A percentile compares a stretch with the other conserved stretches of the same genome.
phyloP scores from a whole-genome alignment of 2,329 filamentous ascomycete genomes.

The Colletotrichum orchidophilum region DNA sequence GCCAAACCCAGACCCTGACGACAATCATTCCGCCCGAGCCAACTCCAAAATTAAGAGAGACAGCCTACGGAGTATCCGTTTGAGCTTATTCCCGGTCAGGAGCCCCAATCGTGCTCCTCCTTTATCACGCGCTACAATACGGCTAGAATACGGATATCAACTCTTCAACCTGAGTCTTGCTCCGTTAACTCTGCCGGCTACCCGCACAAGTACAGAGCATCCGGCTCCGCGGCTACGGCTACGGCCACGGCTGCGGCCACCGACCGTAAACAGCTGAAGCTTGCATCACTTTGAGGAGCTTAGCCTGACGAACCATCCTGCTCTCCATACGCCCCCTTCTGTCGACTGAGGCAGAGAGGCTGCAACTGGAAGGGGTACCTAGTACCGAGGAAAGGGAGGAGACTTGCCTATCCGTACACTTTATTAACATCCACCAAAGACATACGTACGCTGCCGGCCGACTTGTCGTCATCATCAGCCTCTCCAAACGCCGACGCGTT shows the following conservation, averaged over 20 bases:
- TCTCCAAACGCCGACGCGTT: slow-evolving; percentile 12
- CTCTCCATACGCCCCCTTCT: background rate
- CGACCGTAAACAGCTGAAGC: background rate
- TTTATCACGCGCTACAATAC: background rate
- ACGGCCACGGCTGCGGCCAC: background rate
- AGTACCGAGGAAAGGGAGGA: background rate
- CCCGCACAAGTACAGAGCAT: background rate
- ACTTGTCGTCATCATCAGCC: slow-evolving; percentile 26
- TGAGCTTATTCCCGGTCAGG: slow-evolving; percentile 22
- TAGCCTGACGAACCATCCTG: background rate
- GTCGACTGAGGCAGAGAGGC: background rate
- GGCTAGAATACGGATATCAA: too few relatives aligned
- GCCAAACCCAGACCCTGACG: slow-evolving; percentile 13
- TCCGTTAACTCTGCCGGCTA: slow-evolving; percentile 18
- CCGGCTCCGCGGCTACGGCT: background rate
- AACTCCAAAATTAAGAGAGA: background rate
- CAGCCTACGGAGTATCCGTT: background rate
- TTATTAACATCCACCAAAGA: slow-evolving; percentile 9
- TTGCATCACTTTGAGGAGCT: background rate
- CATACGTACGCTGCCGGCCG: slow-evolving; percentile 6
- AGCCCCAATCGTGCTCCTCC: background rate
- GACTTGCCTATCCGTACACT: background rate
- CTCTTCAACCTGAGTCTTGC: background rate
- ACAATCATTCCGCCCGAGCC: slow-evolving; percentile 13
- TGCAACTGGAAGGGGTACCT: background rate